Base-by-base conservation (phyloP, 306 rosid species). In the Crotalaria pallida region DNA sequence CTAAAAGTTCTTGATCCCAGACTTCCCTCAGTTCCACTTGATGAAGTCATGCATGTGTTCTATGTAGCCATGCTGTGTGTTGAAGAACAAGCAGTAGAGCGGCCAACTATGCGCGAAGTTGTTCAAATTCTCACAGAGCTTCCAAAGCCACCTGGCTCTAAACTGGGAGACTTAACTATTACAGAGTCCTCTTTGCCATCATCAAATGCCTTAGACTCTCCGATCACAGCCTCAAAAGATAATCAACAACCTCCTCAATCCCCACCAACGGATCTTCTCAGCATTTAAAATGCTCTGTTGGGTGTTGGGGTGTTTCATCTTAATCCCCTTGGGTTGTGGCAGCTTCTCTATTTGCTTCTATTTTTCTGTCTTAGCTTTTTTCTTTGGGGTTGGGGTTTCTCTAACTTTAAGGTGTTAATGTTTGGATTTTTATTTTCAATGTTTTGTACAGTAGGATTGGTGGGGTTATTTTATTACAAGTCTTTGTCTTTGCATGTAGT, bases 81-180 rank as follows among this genome's bases (percentile, higher is more conserved):
- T 12, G 99, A 94, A 79, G 99, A 94, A 59, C 99, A 91, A 10
- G 99, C 97, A 3, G 96, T 94, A 13, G 97, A 91, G 81, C 83
- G 99, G 24, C 99, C 97, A 27, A 91, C 99, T 3, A 94, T 94
- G 99, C 81, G 99, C 0, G 99, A 94, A 79, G 99, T 94, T 21
- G 96, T 94, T 72, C 99, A 94, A 83, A 94, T 94, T 40, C 88
- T 94, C 5, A 91, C 99, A 0, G 99, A 94, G 85, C 80, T 94
- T 22, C 97, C 98, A 55, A 90, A 81, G 76, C 36, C 86, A 17
- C 85, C 86, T 0, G 68, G 72, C 55, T 82, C 85, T 40, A 90
- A 81, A 58, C 87, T 70, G 15, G 91, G 50, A 10, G 89, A 81
- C 47, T 53, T 77, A 10, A 72, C 82, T 24, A 47, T 67, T 18